phyloP scores from a whole-genome alignment of 345 rosid genomes.

The Psidium guajava region DNA sequence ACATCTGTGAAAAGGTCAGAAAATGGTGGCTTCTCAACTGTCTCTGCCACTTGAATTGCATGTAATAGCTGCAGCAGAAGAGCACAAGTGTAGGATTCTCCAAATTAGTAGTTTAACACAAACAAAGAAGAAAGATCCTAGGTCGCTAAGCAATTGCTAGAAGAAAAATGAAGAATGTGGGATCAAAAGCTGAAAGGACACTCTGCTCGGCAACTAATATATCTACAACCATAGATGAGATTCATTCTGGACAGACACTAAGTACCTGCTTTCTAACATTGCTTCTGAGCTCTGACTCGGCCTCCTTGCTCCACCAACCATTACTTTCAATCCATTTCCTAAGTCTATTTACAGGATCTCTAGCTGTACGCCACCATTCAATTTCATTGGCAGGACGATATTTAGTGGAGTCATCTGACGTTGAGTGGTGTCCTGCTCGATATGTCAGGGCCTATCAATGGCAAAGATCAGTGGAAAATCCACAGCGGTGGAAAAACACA shows the following conservation, averaged over 20 bases:
- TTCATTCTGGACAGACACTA: background rate
- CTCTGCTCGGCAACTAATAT: background rate
- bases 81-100: background rate
- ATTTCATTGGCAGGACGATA: constrained; percentile 71
- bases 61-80: constrained; percentile 42
- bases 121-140: background rate
- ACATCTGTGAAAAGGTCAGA: constrained; percentile 62
- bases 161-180: background rate
- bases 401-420: constrained; percentile 91
- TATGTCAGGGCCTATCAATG: constrained; percentile 66
- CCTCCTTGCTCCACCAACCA: constrained; percentile 72
- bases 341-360: constrained; percentile 59
- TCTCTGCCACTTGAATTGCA: constrained; percentile 72
- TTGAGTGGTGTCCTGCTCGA: constrained; percentile 83
- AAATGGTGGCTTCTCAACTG: constrained; percentile 57
- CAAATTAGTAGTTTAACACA: background rate
- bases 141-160: background rate
- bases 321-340: constrained; percentile 59
- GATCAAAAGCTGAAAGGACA: background rate
- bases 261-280: constrained; percentile 52
- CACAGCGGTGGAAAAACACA: background rate
- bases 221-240: background rate
- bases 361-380: constrained; percentile 48
- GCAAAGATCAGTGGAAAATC: background rate
- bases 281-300: constrained; percentile 52